phyloP scores from a whole-genome alignment of 2,329 filamentous ascomycete species.

The Didymella exigua region DNA sequence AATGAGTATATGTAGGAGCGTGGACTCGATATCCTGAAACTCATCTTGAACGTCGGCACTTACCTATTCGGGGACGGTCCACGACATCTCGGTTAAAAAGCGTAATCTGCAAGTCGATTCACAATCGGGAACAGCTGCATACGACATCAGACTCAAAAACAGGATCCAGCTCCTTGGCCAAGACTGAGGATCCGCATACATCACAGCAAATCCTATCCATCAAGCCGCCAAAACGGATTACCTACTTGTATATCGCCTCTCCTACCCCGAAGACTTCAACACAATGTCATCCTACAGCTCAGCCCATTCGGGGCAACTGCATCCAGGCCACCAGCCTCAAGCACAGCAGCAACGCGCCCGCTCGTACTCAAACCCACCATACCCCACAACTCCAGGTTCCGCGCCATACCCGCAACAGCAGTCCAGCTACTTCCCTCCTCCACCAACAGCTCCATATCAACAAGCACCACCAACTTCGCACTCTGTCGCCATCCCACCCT shows the following conservation, averaged over 20 bases:
- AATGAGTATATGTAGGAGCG: neutral
- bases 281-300: slow-evolving; percentile 34
- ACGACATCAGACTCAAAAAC: slow-evolving; percentile 15
- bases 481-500: slow-evolving; percentile 8
- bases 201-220: neutral
- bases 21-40: neutral
- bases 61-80: neutral
- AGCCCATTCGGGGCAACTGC: slow-evolving; percentile 21
- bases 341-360: slow-evolving; percentile 13
- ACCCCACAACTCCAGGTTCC: slow-evolving; percentile 20
- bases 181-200: slow-evolving; percentile 6
- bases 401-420: slow-evolving; percentile 14
- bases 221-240: slow-evolving; percentile 8
- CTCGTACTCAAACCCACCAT: slow-evolving; percentile 21
- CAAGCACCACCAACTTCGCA: slow-evolving; percentile 3
- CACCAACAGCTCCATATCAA: slow-evolving; percentile 7
- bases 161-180: slow-evolving; percentile 11
- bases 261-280: slow-evolving; percentile 13
- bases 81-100: slow-evolving; percentile 1
- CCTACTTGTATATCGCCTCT: slow-evolving; percentile 10
- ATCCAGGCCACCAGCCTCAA: slow-evolving; percentile 19
- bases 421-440: slow-evolving; percentile 14
- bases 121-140: slow-evolving; percentile 15
- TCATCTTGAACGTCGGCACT: neutral
- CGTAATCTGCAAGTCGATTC: slow-evolving; percentile 7